phyloP scores from a whole-genome alignment of 805 yeast genomes.

The Barnettozyma californica region DNA sequence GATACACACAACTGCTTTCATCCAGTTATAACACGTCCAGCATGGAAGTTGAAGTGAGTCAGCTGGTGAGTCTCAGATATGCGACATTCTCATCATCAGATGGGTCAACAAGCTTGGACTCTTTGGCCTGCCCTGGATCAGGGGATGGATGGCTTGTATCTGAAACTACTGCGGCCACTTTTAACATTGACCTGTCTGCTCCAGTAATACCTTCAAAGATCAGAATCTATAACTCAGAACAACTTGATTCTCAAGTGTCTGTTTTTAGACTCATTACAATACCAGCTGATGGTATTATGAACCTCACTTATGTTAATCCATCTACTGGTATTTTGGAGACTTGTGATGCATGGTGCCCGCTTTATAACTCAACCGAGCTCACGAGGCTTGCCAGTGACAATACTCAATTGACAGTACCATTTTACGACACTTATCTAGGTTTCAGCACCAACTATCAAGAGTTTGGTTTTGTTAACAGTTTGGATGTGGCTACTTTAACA shows the following conservation, averaged over 20 bases:
- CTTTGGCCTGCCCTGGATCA: constrained; percentile 46
- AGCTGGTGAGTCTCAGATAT: constrained; percentile 51
- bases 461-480: constrained; percentile 68
- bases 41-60: constrained; percentile 47
- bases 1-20: constrained; percentile 21
- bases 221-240: constrained; percentile 59
- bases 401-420: background rate
- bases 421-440: constrained; percentile 9
- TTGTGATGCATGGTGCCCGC: constrained; percentile 92
- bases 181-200: constrained; percentile 57
- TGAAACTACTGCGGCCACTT: constrained; percentile 50
- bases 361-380: constrained; percentile 39
- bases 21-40: constrained; percentile 35
- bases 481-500: constrained; percentile 56
- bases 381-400: constrained; percentile 4
- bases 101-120: constrained; percentile 24
- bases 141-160: constrained; percentile 49
- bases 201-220: constrained; percentile 63
- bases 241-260: constrained; percentile 41
- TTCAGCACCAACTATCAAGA: constrained; percentile 57
- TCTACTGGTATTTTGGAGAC: constrained; percentile 43
- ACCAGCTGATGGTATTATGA: constrained; percentile 89
- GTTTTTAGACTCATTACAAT: constrained; percentile 67
- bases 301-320: constrained; percentile 81
- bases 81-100: constrained; percentile 47